Conservation (phyloP, 1,284 basidiomycete genomes). For the Mycena sp. region DNA sequence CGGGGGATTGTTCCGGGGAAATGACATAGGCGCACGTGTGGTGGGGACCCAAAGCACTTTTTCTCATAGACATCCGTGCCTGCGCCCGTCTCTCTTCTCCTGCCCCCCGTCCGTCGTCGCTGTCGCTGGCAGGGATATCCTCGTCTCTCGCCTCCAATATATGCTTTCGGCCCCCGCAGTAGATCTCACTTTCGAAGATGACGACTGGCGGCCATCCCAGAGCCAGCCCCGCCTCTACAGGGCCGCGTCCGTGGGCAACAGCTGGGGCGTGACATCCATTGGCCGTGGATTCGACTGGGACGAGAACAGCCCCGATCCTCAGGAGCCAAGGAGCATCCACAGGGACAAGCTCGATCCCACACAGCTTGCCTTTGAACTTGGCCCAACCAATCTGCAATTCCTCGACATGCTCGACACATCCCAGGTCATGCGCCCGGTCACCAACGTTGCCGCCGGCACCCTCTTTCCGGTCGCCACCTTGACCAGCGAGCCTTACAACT, state of each 20-base stretch:
- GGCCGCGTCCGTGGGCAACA: conserved; percentile 69
- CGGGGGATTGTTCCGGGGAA: too few relatives aligned
- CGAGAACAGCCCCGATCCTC: neutral
- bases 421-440: conserved; percentile 24
- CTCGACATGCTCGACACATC: conserved; percentile 11
- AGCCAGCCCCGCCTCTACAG: conserved; percentile 61
- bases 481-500: conserved; percentile 29
- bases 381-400: conserved; percentile 17
- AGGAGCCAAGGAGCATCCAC: neutral
- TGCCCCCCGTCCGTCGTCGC: neutral
- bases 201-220: conserved; percentile 60
- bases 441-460: conserved; percentile 25
- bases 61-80: neutral
- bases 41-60: too few relatives aligned
- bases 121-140: conserved; percentile 4
- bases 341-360: conserved; percentile 14
- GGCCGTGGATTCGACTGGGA: conserved; percentile 84
- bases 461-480: conserved; percentile 3
- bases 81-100: neutral
- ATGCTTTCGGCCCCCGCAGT: conserved; percentile 70
- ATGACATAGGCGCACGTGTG: too few relatives aligned
- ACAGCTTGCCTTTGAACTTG: conserved; percentile 31
- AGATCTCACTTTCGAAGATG: conserved; percentile 70
- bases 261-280: conserved; percentile 84
- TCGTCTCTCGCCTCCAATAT: conserved; percentile 14